A percentile compares a stretch with the other conserved stretches of the same genome.
Evolutionary conservation across 148 eudicot species (phyloP).

Genomic region (Vaccinium macrocarpon): DNA sequence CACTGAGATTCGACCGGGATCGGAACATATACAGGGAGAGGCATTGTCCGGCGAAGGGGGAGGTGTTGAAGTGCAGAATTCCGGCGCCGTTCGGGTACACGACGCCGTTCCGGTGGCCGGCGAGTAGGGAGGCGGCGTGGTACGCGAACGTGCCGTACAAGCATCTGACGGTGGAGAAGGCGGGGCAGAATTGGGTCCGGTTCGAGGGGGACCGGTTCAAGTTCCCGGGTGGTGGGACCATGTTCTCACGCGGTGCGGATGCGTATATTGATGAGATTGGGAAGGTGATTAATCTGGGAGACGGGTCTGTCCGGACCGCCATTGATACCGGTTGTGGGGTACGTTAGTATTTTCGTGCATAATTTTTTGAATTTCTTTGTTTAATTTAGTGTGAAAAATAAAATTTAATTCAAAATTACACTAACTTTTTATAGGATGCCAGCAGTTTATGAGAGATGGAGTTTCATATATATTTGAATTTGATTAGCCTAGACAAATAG

Average conservation of each 20-base stretch:
- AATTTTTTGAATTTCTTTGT: no score
- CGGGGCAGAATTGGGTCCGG: constrained; percentile 92
- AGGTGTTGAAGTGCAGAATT: constrained; percentile 50
- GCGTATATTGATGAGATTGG: constrained; percentile 87
- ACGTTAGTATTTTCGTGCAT: constrained; percentile 11
- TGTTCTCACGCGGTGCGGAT: constrained; percentile 81
- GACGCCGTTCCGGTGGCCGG: constrained; percentile 81
- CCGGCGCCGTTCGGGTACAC: constrained; percentile 72
- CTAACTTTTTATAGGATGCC: no score
- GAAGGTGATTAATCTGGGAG: constrained; percentile 49
- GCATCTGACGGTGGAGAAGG: constrained; percentile 87
- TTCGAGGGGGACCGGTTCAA: constrained; percentile 73
- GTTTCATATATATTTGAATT: no score
- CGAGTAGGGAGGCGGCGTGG: constrained; percentile 70
- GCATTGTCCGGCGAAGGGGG: constrained; percentile 62
- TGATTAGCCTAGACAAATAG: no score
- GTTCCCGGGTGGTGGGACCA: constrained; percentile 94
- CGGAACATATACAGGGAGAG: constrained; percentile 59
- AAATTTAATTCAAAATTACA: no score
- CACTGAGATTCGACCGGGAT: constrained; percentile 53
- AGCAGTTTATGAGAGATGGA: no score
- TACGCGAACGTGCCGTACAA: constrained; percentile 90
- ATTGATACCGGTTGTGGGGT: constrained; percentile 99
- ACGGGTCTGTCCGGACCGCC: constrained; percentile 79
- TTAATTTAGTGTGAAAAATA: no score